Evolutionary conservation across 2,329 filamentous ascomycete genomes (phyloP), one percentile per base, ranked within the genome.

Genomic region (Helotiales sp.): DNA sequence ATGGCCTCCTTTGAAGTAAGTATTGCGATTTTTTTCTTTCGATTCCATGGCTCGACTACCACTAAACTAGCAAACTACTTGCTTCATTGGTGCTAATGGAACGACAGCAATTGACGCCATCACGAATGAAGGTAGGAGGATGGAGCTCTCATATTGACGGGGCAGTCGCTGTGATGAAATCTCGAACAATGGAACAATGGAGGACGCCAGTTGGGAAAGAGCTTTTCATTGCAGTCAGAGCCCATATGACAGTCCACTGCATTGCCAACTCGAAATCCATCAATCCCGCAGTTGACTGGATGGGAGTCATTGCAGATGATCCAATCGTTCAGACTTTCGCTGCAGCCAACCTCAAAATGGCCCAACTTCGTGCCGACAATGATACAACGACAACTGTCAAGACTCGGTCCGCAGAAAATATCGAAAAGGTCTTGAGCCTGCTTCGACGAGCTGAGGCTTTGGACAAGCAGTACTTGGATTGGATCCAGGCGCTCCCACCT

Each of bases 101-200:
- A n/a, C 22, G 24, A 34, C 64, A 87, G 74, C 72, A 76, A 72
- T 43, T 88, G 40, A 84, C 82, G 1, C 84, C 85, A 10, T 84
- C 83, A 62, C 81, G 85, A 54, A 77, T 86, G 69, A 84, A 83
- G 22, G 82, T 84, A 72, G 78, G 83, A 61, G 85, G 85, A 1
- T 89, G 87, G 87, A 83, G 85, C 2, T 87, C 86, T 7, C 87
- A 89, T 69, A 83, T 86, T 7, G 84, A 87, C 67, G 87, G 86
- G 7, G 87, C 87, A 22, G 83, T 89, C 37, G 84, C 87, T 69
- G 78, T 89, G 0, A 84, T 87, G 61, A 86, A 85, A 73, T 80
- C 82, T 1, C 82, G 87, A 13, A 85, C 85, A 5, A 82, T 80
- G 66, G 80, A 82, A 65, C 84, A 86, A 70, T 77, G 86, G 20